Evolutionary conservation across 805 yeast genomes (phyloP).

Genomic region (Ogataea kodamae): DNA sequence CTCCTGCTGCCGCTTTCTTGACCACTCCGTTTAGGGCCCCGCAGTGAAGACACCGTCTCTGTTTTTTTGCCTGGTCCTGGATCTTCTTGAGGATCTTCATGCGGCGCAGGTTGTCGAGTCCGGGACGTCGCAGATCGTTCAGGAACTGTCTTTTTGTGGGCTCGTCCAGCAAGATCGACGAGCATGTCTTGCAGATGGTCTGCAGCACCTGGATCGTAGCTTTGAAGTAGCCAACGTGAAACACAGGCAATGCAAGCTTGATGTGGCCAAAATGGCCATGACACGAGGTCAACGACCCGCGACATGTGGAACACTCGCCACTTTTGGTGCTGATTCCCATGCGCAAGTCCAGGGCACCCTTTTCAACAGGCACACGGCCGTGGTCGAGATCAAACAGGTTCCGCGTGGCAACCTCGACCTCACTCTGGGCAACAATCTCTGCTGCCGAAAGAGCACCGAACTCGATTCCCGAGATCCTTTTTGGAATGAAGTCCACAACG

Average conservation of each 20-base stretch:
- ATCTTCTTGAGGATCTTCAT: constrained; percentile 84
- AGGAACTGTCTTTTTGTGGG: constrained; percentile 63
- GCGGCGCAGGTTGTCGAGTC: constrained; percentile 83
- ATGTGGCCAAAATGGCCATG: constrained; percentile 99
- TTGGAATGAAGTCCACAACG: constrained; percentile 80
- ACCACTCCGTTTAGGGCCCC: constrained; percentile 94
- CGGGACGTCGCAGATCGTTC: constrained; percentile 80
- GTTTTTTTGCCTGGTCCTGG: constrained; percentile 91
- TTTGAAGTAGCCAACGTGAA: constrained; percentile 96
- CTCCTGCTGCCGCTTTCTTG: constrained; percentile 89
- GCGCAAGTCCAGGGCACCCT: constrained; percentile 86
- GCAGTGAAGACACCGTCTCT: constrained; percentile 85
- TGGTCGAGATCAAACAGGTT: constrained; percentile 88
- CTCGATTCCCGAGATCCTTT: constrained; percentile 83
- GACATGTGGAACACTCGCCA: constrained; percentile 87
- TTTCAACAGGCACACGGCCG: constrained; percentile 75
- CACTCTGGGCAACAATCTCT: constrained; percentile 90
- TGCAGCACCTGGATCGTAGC: constrained; percentile 85
- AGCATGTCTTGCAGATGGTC: constrained; percentile 87
- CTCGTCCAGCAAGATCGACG: constrained; percentile 72
- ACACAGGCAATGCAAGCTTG: constrained; percentile 89
- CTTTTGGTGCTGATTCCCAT: constrained; percentile 93
- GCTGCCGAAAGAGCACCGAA: constrained; percentile 91
- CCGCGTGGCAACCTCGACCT: constrained; percentile 87
- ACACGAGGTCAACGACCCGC: constrained; percentile 87